Evolutionary conservation across 352 stramenopile genomes (phyloP).

Genomic region (Globisporangium apiculatum): DNA sequence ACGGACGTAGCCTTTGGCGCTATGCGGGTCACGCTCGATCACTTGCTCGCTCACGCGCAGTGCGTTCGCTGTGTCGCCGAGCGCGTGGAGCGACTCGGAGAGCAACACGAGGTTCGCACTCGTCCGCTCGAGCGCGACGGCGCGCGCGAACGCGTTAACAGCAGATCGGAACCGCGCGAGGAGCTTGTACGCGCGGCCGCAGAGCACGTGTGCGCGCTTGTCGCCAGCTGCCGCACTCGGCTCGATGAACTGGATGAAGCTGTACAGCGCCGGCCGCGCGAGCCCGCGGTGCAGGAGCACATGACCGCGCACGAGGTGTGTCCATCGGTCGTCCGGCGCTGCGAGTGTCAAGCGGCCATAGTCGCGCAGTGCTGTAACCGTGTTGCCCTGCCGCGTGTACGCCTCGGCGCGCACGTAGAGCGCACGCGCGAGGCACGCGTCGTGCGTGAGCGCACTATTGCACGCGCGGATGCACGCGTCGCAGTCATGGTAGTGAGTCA

Average conservation of each 20-base stretch:
- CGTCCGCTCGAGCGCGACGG: slow-evolving; percentile 47
- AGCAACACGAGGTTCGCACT: slow-evolving; percentile 72
- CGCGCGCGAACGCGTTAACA: slow-evolving; percentile 55
- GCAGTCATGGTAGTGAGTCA: slow-evolving; percentile 76
- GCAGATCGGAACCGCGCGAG: slow-evolving; percentile 57
- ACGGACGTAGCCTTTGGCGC: slow-evolving; percentile 57
- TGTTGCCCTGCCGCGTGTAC: slow-evolving; percentile 54
- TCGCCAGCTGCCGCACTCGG: slow-evolving; percentile 22
- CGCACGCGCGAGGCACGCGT: slow-evolving; percentile 48
- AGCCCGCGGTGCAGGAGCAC: slow-evolving; percentile 54
- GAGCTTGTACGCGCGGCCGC: slow-evolving; percentile 62
- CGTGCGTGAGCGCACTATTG: slow-evolving; percentile 51
- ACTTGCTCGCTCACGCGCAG: slow-evolving; percentile 66
- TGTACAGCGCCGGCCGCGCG: slow-evolving; percentile 54
- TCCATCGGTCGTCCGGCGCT: slow-evolving; percentile 54
- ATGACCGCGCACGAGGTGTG: slow-evolving; percentile 47
- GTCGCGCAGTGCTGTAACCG: slow-evolving; percentile 40
- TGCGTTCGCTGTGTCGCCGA: slow-evolving; percentile 76
- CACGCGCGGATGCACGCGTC: slow-evolving; percentile 61
- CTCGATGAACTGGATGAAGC: slow-evolving; percentile 69
- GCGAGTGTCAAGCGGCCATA: slow-evolving; percentile 57
- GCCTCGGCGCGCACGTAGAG: slow-evolving; percentile 66
- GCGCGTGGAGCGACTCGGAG: slow-evolving; percentile 71
- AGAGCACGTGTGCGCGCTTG: slow-evolving; percentile 43
- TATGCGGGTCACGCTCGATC: slow-evolving; percentile 47